Base-by-base conservation (phyloP, 192 early-diverging fungal species). In the Pilaira anomala region DNA sequence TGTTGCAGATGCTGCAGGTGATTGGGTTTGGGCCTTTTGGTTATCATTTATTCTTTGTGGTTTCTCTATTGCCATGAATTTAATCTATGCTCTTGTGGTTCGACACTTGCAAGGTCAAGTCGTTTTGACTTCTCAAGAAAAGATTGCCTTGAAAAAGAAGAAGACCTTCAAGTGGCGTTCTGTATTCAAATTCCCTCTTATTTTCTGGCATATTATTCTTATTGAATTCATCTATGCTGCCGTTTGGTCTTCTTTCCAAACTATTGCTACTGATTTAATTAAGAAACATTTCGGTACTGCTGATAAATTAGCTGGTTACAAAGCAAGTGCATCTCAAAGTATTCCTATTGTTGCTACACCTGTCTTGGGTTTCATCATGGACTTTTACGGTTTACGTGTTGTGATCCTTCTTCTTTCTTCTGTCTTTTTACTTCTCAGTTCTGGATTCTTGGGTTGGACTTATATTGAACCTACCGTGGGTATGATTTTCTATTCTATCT, bases 1-100 rank as follows among this genome's bases (percentile, higher is more conserved):
- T 9, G 72, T 88, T 57, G 63, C 80, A 36, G 33, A 76, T 48
- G 55, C 60, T 36, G 62, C 77, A 39, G 49, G 74, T 69, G 59
- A 73, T 57, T 66, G 77, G 75, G 59, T 73, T 54, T 64, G 78
- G 74, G 9, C 81, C 59, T 33, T 85, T 68, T 66, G 39, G 77
- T 30, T 74, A 8, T 82, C 88, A 19, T 71, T 86, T 64, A 52
- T 84, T 18, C 80, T 88, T 21, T 92, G 88, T 24, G 62, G 81
- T 0, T 48, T 87, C 36, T 89, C 90, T 6, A 85, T 86, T 76
- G 56, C 67, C 12, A 86, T 87, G 75, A 90, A 92, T 49, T 62
- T 92, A 36, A 57, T 85, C n/a, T 90, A 89, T 66, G 73, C 88
- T 45, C 68, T 77, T 16, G 53, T 84, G 7, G 77, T 90, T 62